phyloP scores from a whole-genome alignment of 2,329 filamentous ascomycete species.

The Colletotrichum cereale region DNA sequence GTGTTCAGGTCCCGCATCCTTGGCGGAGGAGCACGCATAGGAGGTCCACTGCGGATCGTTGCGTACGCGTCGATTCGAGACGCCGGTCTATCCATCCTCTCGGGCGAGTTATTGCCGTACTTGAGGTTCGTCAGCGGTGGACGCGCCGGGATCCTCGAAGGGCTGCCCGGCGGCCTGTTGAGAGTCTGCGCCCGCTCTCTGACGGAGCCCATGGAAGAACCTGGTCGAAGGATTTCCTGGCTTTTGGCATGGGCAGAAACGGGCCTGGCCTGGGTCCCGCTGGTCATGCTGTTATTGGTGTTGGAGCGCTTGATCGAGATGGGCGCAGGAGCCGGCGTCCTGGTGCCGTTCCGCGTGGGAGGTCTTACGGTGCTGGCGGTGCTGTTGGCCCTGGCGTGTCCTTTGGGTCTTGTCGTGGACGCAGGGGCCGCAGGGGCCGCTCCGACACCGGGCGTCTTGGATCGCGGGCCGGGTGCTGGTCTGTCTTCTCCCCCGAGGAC shows the following conservation, averaged over 20 bases:
- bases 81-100: conserved; percentile 66
- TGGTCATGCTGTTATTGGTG: conserved; percentile 42
- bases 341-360: conserved; percentile 48
- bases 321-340: conserved; percentile 65
- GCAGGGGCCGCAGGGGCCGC: conserved; percentile 64
- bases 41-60: conserved; percentile 66
- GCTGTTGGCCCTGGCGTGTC: conserved; percentile 53
- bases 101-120: conserved; percentile 83
- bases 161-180: conserved; percentile 61
- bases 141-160: conserved; percentile 77
- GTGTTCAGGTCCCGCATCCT: conserved; percentile 87
- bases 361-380: conserved; percentile 43
- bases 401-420: conserved; percentile 55
- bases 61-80: conserved; percentile 52
- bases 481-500: conserved; percentile 77
- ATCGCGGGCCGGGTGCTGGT: conserved; percentile 64
- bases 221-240: conserved; percentile 17
- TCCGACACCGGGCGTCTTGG: conserved; percentile 79
- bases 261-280: conserved; percentile 31
- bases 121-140: conserved; percentile 77
- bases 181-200: conserved; percentile 38
- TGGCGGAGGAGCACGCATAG: conserved; percentile 80
- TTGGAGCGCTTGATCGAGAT: conserved; percentile 46
- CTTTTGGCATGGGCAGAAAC: conserved; percentile 39
- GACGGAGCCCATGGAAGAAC: conserved; percentile 41